phyloP scores from a whole-genome alignment of 1,139 yeast species.

The Pichia cactophila region DNA sequence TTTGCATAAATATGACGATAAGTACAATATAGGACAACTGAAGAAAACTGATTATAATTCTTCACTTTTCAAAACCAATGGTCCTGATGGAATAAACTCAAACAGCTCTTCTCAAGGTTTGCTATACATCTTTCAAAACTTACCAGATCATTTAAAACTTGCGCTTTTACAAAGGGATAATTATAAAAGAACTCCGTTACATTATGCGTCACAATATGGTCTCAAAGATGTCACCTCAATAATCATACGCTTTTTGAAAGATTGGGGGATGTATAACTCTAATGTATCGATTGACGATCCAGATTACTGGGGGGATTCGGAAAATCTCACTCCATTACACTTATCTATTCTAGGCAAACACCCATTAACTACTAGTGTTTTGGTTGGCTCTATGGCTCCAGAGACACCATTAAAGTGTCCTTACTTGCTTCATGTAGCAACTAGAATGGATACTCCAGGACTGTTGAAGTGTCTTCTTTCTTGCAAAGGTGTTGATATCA shows the following conservation, averaged over 20 bases:
- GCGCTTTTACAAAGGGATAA: slow-evolving; percentile 62
- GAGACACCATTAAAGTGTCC: slow-evolving; percentile 36
- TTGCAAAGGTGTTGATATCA: slow-evolving; percentile 54
- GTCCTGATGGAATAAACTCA: slow-evolving; percentile 60
- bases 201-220: slow-evolving; percentile 87
- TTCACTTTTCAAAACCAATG: slow-evolving; percentile 40
- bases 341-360: slow-evolving; percentile 78
- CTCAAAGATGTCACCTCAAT: slow-evolving; percentile 53
- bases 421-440: slow-evolving; percentile 58
- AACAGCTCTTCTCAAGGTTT: slow-evolving; percentile 49
- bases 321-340: slow-evolving; percentile 74
- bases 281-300: slow-evolving; percentile 50
- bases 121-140: slow-evolving; percentile 42
- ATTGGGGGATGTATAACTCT: slow-evolving; percentile 46
- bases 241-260: slow-evolving; percentile 44
- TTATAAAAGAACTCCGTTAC: slow-evolving; percentile 78
- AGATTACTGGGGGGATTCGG: slow-evolving; percentile 75
- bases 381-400: slow-evolving; percentile 42
- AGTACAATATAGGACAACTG: slow-evolving; percentile 14
- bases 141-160: slow-evolving; percentile 46
- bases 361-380: slow-evolving; percentile 61
- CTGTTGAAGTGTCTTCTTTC: slow-evolving; percentile 49
- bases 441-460: slow-evolving; percentile 55
- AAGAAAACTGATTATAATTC: slow-evolving; percentile 27
- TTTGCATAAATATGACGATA: slow-evolving; percentile 21